These are phyloP conservation scores for Fusarium sp. DNA, from an alignment of 2,329 filamentous ascomycete genomes.

Conservation along the genomic window DNA sequence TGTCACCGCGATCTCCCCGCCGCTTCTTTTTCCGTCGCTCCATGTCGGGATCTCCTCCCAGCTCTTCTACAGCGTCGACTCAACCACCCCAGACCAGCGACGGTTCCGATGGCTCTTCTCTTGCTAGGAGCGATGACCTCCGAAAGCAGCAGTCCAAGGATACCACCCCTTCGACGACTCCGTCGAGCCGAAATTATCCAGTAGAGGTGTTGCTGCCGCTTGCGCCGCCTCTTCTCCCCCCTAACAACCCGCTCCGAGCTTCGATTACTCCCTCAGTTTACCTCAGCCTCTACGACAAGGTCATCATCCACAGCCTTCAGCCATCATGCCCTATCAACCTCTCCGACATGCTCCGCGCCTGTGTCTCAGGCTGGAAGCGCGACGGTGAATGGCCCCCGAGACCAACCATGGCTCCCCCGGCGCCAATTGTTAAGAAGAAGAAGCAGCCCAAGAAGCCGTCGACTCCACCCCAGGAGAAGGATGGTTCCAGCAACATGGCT, in stretches of 20 bases:
- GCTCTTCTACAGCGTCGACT: constrained; percentile 37
- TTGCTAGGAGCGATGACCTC: constrained; percentile 51
- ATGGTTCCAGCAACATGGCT: constrained; percentile 43
- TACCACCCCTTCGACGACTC: constrained; percentile 44
- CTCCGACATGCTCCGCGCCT: constrained; percentile 79
- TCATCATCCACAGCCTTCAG: constrained; percentile 81
- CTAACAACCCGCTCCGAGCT: constrained; percentile 78
- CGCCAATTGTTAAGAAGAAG: constrained; percentile 53
- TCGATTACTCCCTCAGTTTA: constrained; percentile 81
- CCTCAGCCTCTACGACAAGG: constrained; percentile 87
- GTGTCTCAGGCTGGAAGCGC: constrained; percentile 91
- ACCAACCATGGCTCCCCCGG: constrained; percentile 55
- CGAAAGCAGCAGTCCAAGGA: constrained; percentile 48
- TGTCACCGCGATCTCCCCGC: constrained; percentile 58
- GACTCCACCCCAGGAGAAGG: constrained; percentile 27
- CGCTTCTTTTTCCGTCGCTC: constrained; percentile 63
- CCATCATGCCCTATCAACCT: constrained; percentile 92
- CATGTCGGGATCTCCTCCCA: constrained; percentile 53
- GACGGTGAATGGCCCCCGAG: constrained; percentile 89
- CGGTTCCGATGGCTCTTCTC: constrained; percentile 54
- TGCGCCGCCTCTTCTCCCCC: constrained; percentile 76
- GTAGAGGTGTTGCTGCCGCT: constrained; percentile 76
- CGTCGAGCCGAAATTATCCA: constrained; percentile 51
- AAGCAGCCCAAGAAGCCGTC: constrained; percentile 46
- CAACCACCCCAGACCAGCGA: constrained; percentile 43